phyloP scores from a whole-genome alignment of 305 asterid genomes.

The Solanum aculeatissimum region DNA sequence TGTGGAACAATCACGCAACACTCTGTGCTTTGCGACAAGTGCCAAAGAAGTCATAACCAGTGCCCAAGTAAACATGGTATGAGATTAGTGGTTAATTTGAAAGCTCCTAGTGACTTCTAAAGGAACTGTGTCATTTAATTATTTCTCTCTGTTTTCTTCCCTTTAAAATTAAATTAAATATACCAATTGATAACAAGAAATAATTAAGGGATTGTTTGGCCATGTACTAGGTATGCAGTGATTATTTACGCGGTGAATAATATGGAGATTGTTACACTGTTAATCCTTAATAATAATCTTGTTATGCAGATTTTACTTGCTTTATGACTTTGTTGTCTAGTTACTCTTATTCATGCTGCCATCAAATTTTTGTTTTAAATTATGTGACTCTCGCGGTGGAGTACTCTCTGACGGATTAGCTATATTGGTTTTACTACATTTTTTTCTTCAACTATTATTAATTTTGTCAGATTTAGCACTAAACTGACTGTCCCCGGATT shows the following conservation, averaged over 20 bases:
- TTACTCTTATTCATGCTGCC: neutral
- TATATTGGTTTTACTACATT: neutral
- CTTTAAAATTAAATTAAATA: neutral
- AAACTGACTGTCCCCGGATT: neutral
- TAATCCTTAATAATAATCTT: neutral
- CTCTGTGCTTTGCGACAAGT: conserved; percentile 76
- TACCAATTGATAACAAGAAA: neutral
- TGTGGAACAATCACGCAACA: conserved; percentile 89
- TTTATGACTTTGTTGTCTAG: neutral
- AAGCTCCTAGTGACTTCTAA: neutral
- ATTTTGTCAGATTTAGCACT: neutral
- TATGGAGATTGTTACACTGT: neutral
- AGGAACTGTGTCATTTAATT: neutral
- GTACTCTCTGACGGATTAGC: neutral
- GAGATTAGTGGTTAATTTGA: neutral
- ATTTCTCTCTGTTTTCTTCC: neutral
- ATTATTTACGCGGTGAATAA: neutral
- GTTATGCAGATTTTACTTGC: neutral
- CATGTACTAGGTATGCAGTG: neutral
- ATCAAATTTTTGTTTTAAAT: neutral
- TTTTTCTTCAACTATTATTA: neutral
- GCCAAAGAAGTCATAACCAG: conserved; percentile 88
- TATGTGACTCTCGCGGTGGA: neutral
- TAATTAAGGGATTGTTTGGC: neutral
- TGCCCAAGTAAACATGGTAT: conserved; percentile 94